These are phyloP conservation scores for Piromyces sp. DNA, from an alignment of 192 early-diverging fungal genomes.

Conservation along the genomic window DNA sequence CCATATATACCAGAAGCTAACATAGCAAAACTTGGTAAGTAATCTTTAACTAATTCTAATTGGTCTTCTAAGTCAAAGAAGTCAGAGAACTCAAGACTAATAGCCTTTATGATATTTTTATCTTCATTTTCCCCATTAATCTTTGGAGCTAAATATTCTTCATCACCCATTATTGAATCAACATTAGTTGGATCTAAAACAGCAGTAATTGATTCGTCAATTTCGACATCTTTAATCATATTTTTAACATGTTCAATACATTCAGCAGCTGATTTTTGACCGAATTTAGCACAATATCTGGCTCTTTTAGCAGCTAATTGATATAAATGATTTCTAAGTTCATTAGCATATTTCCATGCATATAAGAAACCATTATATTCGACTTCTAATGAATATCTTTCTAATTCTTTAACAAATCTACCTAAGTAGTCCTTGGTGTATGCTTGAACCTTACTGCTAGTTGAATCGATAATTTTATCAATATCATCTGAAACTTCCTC, in stretches of 20 bases:
- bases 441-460: constrained; percentile 8
- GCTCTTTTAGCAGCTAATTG: constrained; percentile 16
- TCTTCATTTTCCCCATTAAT: background rate
- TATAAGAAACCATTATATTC: constrained; percentile 65
- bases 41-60: constrained; percentile 28
- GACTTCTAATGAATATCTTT: constrained; percentile 43
- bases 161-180: background rate
- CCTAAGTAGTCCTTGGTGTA: constrained; percentile 11
- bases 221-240: constrained; percentile 5
- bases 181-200: background rate
- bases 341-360: constrained; percentile 73
- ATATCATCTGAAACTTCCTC: constrained; percentile 42
- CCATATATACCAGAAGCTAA: constrained; percentile 18
- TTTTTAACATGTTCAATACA: constrained; percentile 19
- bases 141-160: constrained; percentile 1
- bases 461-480: constrained; percentile 21
- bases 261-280: constrained; percentile 9
- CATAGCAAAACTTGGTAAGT: constrained; percentile 23
- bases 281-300: constrained; percentile 18
- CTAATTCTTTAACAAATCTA: constrained; percentile 47
- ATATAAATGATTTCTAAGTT: constrained; percentile 35
- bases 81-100: constrained; percentile 18
- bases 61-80: constrained; percentile 32
- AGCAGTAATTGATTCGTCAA: background rate
- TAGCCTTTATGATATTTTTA: constrained; percentile 8